Percentiles rank a stretch among this genome's conserved stretches.
phyloP scores from a whole-genome alignment of 306 rosid species.

The Castanopsis chinensis region DNA sequence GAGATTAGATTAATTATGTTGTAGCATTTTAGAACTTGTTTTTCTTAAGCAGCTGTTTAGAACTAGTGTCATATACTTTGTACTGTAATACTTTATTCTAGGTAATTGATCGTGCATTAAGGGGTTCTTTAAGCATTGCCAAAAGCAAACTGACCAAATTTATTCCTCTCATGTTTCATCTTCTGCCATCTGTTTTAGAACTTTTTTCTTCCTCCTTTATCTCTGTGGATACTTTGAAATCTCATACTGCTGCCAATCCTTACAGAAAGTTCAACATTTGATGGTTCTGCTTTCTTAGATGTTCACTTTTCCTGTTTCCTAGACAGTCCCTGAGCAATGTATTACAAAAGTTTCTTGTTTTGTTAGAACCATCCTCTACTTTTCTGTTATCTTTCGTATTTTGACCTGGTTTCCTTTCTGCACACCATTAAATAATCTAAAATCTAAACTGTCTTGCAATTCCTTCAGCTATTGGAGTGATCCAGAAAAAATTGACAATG shows the following conservation, averaged over 20 bases:
- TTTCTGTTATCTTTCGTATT: neutral
- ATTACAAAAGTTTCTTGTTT: neutral
- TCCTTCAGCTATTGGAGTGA: constrained; percentile 64
- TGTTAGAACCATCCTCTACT: neutral
- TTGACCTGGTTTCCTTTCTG: neutral
- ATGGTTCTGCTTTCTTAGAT: neutral
- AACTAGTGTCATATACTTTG: neutral
- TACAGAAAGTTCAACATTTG: neutral
- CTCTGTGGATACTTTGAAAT: neutral
- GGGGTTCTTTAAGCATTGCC: neutral
- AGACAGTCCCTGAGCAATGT: neutral
- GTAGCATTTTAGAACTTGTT: neutral
- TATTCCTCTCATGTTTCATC: neutral
- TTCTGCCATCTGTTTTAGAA: neutral
- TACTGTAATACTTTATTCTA: neutral
- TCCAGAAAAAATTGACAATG: constrained; percentile 47
- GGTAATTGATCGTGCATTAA: neutral
- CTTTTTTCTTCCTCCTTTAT: neutral
- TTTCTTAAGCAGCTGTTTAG: neutral
- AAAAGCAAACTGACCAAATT: neutral
- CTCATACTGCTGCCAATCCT: neutral
- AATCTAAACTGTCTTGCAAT: constrained; percentile 16
- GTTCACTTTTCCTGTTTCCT: constrained; percentile 13
- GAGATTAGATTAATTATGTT: neutral
- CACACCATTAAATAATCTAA: constrained; percentile 16